Base-by-base conservation (phyloP, 495 filamentous ascomycete species). In the Delitschia confertaspora region DNA sequence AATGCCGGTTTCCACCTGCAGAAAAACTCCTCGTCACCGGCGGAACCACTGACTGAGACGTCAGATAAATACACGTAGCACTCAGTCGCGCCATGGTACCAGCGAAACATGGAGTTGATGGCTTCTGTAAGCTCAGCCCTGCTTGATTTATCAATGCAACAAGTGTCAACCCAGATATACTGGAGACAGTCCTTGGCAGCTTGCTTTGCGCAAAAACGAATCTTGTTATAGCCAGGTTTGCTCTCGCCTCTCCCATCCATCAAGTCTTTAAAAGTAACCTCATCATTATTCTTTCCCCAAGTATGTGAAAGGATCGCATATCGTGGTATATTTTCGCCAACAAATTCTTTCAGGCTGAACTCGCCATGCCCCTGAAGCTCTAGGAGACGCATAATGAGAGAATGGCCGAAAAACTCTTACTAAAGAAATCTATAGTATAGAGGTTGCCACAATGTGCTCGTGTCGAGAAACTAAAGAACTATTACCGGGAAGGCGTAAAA, bases 331-430 rank as follows among this genome's bases (percentile, higher is more conserved):
- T 41, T 20, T 10, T 33, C 30, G 38, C 22, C 22, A 32, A 33
- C 10, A 18, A 11, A 13, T 31, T 41, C 38, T n/a, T 10, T 21
- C 14, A 41, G 19, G 19, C 23, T 30, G 6, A 31, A 30, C 23
- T 41, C 38, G 22, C 38, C 38, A 30, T 41, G 9, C n/a, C 22
- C 16, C 30, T 10, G 4, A 30, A 26, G 19, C 16, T 17, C 14
- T 24, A 41, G 17, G 19, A 41, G 38, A 41, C 38, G 38, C 38
- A 41, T 41, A n/a, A n/a, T n/a, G n/a, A n/a, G n/a, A n/a, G n/a
- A n/a, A n/a, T n/a, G n/a, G n/a, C n/a, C n/a, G n/a, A n/a, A n/a
- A n/a, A n/a, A n/a, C n/a, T n/a, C n/a, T n/a, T n/a, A n/a, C n/a
- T n/a, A n/a, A n/a, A n/a, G n/a, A n/a, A n/a, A n/a, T n/a, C n/a